These are phyloP conservation scores for Aspergillus sp. DNA, from an alignment of 2,329 filamentous ascomycete genomes.

Conservation along the genomic window DNA sequence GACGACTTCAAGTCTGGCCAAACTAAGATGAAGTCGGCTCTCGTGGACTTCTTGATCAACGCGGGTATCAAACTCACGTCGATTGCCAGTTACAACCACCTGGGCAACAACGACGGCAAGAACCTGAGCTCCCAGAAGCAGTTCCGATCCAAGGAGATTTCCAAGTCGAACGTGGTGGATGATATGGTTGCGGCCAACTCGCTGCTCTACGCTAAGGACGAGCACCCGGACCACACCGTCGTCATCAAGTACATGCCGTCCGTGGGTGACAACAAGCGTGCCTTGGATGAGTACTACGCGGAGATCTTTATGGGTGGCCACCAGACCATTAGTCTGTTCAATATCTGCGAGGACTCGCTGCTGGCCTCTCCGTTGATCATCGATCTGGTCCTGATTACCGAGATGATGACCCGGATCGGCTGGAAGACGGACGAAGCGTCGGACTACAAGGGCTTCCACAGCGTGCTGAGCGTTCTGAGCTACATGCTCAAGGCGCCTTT, in stretches of 20 bases:
- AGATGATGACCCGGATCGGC: constrained; percentile 97
- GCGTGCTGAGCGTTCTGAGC: constrained; percentile 90
- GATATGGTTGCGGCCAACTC: constrained; percentile 98
- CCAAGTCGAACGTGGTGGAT: constrained; percentile 97
- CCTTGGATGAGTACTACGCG: constrained; percentile 96
- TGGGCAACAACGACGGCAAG: constrained; percentile 99
- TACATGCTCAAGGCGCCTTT: constrained; percentile 97
- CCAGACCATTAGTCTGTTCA: constrained; percentile 97
- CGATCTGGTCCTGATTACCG: constrained; percentile 81
- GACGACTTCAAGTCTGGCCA: constrained; percentile 99
- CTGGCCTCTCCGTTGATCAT: constrained; percentile 95
- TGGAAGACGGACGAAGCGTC: constrained; percentile 63
- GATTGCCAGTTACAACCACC: constrained; percentile 98
- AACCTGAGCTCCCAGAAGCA: constrained; percentile 96
- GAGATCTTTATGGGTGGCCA: constrained; percentile 99
- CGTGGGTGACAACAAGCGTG: constrained; percentile 97
- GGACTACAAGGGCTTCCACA: constrained; percentile 91
- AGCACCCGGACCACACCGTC: constrained; percentile 96
- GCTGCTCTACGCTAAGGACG: constrained; percentile 80
- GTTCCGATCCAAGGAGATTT: constrained; percentile 99
- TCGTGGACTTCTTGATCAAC: constrained; percentile 97
- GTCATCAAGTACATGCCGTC: constrained; percentile 99
- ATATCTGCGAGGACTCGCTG: constrained; percentile 97
- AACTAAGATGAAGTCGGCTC: constrained; percentile 99
- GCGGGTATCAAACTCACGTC: constrained; percentile 98